These are phyloP conservation scores for Trebouxia sp. DNA, from an alignment of 139 green algal genomes.

Conservation along the genomic window DNA sequence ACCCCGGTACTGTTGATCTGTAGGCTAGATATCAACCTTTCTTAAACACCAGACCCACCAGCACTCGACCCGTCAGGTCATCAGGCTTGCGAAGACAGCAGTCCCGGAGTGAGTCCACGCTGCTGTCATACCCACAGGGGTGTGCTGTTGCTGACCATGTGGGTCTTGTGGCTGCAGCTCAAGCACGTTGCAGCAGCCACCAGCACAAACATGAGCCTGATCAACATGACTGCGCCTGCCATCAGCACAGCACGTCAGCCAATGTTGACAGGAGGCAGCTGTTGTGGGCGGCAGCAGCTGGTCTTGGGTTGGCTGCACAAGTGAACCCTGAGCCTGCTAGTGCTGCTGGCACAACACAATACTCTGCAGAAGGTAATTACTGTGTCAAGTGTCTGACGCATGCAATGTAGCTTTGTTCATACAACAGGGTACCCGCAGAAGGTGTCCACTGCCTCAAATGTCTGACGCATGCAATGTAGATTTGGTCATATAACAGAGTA, in stretches of 20 bases:
- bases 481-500: neutral
- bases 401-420: no score
- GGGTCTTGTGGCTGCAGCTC: neutral
- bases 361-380: neutral
- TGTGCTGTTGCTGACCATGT: neutral
- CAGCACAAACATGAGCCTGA: neutral
- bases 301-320: neutral
- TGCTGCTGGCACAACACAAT: neutral
- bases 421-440: no score
- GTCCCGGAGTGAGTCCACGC: neutral
- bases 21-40: neutral
- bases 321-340: neutral
- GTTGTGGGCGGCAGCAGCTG: constrained; percentile 14
- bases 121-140: neutral
- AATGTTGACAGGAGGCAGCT: neutral
- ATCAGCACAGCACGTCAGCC: neutral
- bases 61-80: neutral
- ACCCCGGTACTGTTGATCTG: neutral
- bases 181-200: neutral
- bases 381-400: neutral
- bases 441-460: no score
- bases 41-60: neutral
- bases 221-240: neutral
- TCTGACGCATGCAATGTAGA: no score
- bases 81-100: neutral